Conservation (phyloP, 2,329 filamentous ascomycete genomes). For the Ceratocystis huliohia region DNA sequence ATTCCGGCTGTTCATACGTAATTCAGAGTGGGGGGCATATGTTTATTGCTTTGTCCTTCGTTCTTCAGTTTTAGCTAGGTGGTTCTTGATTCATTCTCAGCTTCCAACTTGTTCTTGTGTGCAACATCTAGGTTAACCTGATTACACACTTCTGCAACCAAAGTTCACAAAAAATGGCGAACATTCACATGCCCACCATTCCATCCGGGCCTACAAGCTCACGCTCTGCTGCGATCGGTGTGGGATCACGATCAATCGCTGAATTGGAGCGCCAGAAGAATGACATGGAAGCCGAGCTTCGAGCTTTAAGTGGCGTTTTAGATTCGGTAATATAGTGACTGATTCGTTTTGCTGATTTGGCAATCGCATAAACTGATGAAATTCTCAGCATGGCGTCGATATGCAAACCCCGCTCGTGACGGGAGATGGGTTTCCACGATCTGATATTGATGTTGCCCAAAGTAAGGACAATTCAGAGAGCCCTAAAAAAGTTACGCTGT, state of each 20-base stretch:
- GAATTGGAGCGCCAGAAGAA: conserved; percentile 80
- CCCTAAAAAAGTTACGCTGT: not conserved
- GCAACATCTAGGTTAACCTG: not conserved
- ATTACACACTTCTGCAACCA: not conserved
- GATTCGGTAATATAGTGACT: conserved; percentile 51
- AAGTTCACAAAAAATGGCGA: conserved; percentile 35
- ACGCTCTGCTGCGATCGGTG: conserved; percentile 46
- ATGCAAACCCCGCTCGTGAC: conserved; percentile 86
- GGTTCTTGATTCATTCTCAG: not conserved
- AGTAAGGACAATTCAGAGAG: conserved; percentile 41
- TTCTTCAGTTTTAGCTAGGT: too few relatives aligned
- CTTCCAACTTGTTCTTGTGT: not conserved
- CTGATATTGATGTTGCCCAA: conserved; percentile 89
- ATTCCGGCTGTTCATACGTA: too few relatives aligned
- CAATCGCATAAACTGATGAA: not conserved
- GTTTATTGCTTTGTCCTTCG: too few relatives aligned
- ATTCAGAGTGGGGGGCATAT: too few relatives aligned
- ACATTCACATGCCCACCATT: conserved; percentile 46
- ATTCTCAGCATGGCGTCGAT: conserved; percentile 65
- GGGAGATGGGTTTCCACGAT: conserved; percentile 79
- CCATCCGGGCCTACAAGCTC: conserved; percentile 63
- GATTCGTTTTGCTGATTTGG: conserved; percentile 11
- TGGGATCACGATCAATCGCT: conserved; percentile 53
- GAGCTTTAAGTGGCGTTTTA: conserved; percentile 71
- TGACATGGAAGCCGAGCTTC: conserved; percentile 72